Percentiles rank a stretch among this genome's conserved stretches.
Conservation (phyloP, 2,329 filamentous ascomycete genomes). For the Dryadomyces sulphureus region DNA sequence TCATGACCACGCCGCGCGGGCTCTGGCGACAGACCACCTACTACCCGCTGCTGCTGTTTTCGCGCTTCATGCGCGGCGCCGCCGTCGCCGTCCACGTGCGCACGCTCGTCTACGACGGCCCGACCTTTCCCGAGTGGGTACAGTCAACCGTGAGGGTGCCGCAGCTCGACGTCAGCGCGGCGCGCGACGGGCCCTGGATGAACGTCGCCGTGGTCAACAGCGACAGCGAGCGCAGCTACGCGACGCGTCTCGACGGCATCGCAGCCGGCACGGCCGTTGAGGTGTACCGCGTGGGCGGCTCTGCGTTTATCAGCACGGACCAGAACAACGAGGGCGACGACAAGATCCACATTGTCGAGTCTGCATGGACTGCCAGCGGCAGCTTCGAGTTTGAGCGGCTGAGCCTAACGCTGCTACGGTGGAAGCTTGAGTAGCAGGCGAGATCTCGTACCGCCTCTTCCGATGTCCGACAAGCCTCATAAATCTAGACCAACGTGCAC, state of each 20-base stretch:
- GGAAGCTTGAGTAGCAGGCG: too few species aligned
- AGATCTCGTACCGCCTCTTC: too few species aligned
- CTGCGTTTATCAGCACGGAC: not conserved
- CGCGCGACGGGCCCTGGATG: conserved; percentile 40
- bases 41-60: conserved; percentile 59
- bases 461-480: too few species aligned
- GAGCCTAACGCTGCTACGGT: conserved; percentile 3
- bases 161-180: conserved; percentile 54
- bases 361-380: not conserved
- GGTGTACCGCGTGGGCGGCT: conserved; percentile 4
- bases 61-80: conserved; percentile 58
- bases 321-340: not conserved
- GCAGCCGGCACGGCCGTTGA: not conserved
- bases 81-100: conserved; percentile 52
- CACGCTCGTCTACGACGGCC: conserved; percentile 48
- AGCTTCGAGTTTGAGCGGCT: conserved; percentile 1
- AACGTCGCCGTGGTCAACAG: conserved; percentile 59
- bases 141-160: conserved; percentile 42
- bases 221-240: not conserved
- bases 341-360: conserved; percentile 3
- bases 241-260: not conserved
- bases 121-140: conserved; percentile 52
- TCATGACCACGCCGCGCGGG: conserved; percentile 54
- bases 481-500: too few species aligned
- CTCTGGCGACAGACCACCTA: conserved; percentile 59